These are phyloP conservation scores for Colletotrichum higginsianum DNA, from an alignment of 2,329 filamentous ascomycete species.

Conservation along the genomic window DNA sequence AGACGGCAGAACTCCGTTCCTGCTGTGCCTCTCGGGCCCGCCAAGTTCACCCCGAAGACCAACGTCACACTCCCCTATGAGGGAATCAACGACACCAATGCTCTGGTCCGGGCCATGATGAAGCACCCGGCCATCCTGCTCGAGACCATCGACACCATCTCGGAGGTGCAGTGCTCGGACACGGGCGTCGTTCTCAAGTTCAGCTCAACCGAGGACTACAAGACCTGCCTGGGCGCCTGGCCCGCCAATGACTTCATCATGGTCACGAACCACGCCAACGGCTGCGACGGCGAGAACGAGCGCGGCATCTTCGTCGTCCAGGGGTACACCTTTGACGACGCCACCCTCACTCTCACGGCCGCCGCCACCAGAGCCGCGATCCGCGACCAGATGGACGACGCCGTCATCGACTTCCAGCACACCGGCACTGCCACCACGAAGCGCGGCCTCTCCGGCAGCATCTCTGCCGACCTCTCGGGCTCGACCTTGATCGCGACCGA, in stretches of 20 bases:
- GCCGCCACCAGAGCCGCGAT: conserved; percentile 25
- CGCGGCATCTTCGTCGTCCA: conserved; percentile 56
- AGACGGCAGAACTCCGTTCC: conserved; percentile 20
- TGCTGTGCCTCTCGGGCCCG: conserved; percentile 25
- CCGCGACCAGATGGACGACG: conserved; percentile 39
- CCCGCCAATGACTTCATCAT: conserved; percentile 50
- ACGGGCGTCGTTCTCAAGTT: conserved; percentile 42
- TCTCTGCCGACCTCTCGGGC: conserved; percentile 32
- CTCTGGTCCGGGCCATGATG: conserved; percentile 38
- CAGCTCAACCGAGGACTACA: conserved; percentile 35
- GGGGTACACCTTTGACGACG: conserved; percentile 31
- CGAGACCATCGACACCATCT: conserved; percentile 42
- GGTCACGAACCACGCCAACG: conserved; percentile 58
- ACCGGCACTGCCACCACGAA: conserved; percentile 35
- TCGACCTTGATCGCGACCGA: conserved; percentile 37
- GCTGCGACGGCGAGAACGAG: conserved; percentile 56
- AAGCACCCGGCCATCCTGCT: conserved; percentile 44
- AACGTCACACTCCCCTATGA: conserved; percentile 43
- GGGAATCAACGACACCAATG: conserved; percentile 38
- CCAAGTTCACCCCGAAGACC: conserved; percentile 43
- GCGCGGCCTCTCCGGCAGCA: conserved; percentile 30
- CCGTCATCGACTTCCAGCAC: conserved; percentile 40
- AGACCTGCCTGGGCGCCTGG: conserved; percentile 44
- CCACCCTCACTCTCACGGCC: conserved; percentile 31
- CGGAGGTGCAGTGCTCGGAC: conserved; percentile 34